Conservation (phyloP, 2,329 filamentous ascomycete species). For the Curvularia lunata region DNA sequence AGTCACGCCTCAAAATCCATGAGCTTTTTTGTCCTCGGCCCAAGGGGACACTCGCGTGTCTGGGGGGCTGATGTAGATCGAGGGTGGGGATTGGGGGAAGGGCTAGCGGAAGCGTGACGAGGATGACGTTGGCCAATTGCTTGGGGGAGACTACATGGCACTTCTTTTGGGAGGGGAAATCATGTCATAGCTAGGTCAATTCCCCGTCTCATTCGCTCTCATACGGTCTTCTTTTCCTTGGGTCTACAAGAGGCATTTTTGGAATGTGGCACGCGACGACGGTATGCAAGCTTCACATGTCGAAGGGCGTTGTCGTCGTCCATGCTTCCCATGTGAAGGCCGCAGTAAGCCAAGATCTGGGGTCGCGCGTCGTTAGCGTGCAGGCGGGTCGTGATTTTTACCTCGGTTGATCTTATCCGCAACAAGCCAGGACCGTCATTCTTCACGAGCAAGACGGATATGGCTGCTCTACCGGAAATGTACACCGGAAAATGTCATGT, state of each 20-base stretch:
- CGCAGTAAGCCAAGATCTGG: constrained; percentile 20
- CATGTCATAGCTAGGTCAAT: constrained; percentile 1
- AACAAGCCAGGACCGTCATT: constrained; percentile 20
- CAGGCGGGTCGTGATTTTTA: constrained; percentile 4
- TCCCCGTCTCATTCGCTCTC: neutral
- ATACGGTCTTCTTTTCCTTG: neutral
- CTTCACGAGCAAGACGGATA: constrained; percentile 10
- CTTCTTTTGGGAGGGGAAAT: neutral
- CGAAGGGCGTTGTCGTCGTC: constrained; percentile 15
- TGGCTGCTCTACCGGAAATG: constrained; percentile 1
- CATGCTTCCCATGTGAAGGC: constrained; percentile 39
- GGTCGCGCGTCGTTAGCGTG: constrained; percentile 18
- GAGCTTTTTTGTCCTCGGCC: constrained; percentile 42
- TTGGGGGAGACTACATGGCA: constrained; percentile 21
- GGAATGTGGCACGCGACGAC: constrained; percentile 27
- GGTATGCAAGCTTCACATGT: constrained; percentile 41
- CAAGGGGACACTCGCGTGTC: constrained; percentile 36
- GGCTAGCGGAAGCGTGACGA: constrained; percentile 30
- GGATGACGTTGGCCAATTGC: constrained; percentile 48
- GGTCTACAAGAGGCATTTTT: neutral
- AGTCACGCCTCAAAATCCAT: constrained; percentile 16
- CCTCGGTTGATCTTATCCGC: constrained; percentile 23
- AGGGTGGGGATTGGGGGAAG: constrained; percentile 24
- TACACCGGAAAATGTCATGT: constrained; percentile 8
- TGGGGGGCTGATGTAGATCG: constrained; percentile 31